phyloP scores from a whole-genome alignment of 2,329 filamentous ascomycete species.

The Elsinoe perseae region DNA sequence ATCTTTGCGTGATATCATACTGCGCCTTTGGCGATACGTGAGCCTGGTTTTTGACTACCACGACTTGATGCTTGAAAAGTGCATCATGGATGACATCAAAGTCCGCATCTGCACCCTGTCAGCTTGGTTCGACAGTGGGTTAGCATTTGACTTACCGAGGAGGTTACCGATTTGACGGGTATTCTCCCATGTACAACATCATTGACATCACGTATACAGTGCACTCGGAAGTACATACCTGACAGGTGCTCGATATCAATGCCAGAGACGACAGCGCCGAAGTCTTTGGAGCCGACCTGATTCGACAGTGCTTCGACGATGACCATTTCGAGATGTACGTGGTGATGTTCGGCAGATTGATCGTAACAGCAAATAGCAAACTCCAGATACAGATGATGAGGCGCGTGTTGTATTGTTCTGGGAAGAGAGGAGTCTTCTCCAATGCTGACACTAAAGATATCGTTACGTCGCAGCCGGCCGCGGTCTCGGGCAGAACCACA shows the following conservation, averaged over 20 bases:
- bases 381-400: no score
- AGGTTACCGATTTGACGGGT: conserved; percentile 47
- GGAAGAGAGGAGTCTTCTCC: not conserved
- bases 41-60: conserved; percentile 62
- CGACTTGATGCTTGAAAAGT: conserved; percentile 60
- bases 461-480: not conserved
- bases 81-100: conserved; percentile 57
- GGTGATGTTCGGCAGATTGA: not conserved
- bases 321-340: not conserved
- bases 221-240: conserved; percentile 2
- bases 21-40: conserved; percentile 61
- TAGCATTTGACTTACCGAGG: conserved; percentile 28
- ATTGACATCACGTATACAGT: not conserved
- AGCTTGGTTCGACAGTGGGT: not conserved
- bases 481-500: not conserved
- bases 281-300: conserved; percentile 17
- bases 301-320: not conserved
- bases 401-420: no score
- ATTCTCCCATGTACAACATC: conserved; percentile 9
- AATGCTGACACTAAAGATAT: not conserved
- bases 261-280: conserved; percentile 25
- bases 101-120: conserved; percentile 45
- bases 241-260: conserved; percentile 26
- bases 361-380: no score
- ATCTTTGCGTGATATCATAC: conserved; percentile 64